Conservation (phyloP, 148 eudicot species). For the Diospyros lotus region DNA sequence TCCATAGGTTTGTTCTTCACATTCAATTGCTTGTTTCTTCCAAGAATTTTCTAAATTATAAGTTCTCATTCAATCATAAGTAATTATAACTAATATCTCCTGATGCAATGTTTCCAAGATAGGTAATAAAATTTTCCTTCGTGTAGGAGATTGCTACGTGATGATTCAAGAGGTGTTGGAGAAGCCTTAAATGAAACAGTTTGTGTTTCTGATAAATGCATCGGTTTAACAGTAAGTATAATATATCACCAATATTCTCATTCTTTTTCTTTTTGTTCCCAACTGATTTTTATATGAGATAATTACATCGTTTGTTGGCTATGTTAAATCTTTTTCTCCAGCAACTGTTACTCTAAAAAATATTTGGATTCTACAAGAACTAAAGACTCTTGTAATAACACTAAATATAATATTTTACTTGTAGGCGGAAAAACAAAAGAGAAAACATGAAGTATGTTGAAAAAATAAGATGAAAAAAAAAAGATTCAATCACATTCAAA, state of each 20-base stretch:
- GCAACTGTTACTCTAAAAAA: neutral
- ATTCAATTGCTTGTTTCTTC: neutral
- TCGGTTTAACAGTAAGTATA: constrained; percentile 65
- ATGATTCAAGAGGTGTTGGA: constrained; percentile 84
- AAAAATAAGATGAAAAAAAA: no score
- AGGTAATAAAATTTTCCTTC: constrained; percentile 13
- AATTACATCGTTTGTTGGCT: neutral
- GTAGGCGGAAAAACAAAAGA: no score
- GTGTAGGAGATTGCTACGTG: constrained; percentile 76
- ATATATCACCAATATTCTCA: neutral
- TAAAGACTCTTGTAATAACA: neutral
- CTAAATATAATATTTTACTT: no score
- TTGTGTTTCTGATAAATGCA: constrained; percentile 53
- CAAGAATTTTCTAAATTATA: constrained; percentile 3
- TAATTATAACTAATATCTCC: neutral
- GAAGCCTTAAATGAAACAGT: constrained; percentile 90
- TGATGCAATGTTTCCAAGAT: neutral
- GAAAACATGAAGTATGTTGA: no score
- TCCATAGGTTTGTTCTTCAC: constrained; percentile 59
- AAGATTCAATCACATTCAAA: no score
- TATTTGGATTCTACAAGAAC: no score
- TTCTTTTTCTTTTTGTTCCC: neutral
- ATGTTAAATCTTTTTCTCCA: neutral
- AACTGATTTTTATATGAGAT: neutral
- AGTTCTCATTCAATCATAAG: neutral